phyloP scores from a whole-genome alignment of 768 basidiomycete species.

The Termitomyces sp. region DNA sequence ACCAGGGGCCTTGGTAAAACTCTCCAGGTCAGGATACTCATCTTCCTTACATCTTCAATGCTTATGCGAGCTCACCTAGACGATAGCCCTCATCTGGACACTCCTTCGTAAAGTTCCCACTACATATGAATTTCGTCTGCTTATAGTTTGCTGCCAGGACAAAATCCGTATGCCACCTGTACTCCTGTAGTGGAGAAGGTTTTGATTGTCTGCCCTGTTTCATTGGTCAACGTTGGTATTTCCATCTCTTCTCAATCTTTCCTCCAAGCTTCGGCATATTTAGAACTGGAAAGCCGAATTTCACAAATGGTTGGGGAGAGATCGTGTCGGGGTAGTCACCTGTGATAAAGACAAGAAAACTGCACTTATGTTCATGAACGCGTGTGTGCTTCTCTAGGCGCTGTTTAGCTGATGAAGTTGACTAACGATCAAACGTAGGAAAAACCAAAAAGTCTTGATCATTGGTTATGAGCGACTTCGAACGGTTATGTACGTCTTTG shows the following conservation, averaged over 20 bases:
- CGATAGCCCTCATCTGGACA: conserved; percentile 91
- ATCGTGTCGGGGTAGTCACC: conserved; percentile 42
- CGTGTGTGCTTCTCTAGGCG: conserved; percentile 40
- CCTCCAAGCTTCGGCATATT: background rate
- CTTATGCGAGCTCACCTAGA: conserved; percentile 38
- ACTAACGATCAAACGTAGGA: conserved; percentile 35
- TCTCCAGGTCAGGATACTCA: conserved; percentile 49
- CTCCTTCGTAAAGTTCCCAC: conserved; percentile 63
- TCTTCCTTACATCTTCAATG: background rate
- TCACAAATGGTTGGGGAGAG: conserved; percentile 80
- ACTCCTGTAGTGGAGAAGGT: conserved; percentile 69
- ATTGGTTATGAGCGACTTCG: conserved; percentile 93
- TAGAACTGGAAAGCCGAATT: conserved; percentile 97
- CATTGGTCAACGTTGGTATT: conserved; percentile 68
- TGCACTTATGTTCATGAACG: conserved; percentile 71
- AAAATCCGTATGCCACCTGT: conserved; percentile 70
- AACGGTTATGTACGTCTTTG: conserved; percentile 59
- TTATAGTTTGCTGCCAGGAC: conserved; percentile 47
- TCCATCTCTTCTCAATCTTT: background rate
- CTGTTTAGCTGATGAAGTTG: background rate
- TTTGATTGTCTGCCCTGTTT: conserved; percentile 92
- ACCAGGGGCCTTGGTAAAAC: conserved; percentile 95
- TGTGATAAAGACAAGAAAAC: conserved; percentile 45
- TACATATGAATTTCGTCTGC: background rate
- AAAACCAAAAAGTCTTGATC: conserved; percentile 80